Evolutionary conservation across 2,329 filamentous ascomycete genomes (phyloP).

Genomic region (Botrytis paeoniae): DNA sequence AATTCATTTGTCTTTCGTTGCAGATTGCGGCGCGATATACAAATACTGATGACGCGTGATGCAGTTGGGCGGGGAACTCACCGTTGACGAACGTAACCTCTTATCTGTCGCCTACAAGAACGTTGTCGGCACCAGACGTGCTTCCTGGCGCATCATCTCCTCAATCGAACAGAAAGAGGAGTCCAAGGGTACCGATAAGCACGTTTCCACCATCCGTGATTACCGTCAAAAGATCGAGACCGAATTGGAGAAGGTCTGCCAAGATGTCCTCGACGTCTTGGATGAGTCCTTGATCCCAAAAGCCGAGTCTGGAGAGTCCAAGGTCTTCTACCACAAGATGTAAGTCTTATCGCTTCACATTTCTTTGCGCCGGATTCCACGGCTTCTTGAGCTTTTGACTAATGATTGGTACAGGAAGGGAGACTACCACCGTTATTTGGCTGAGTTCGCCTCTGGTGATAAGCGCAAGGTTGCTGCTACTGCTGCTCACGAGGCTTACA

Average conservation of each 20-base stretch:
- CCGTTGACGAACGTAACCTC: constrained; percentile 97
- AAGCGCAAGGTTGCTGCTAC: constrained; percentile 87
- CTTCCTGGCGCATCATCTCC: constrained; percentile 98
- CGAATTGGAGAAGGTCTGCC: constrained; percentile 96
- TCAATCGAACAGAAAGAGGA: constrained; percentile 99
- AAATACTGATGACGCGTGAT: constrained; percentile 30
- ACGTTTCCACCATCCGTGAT: constrained; percentile 89
- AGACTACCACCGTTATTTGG: constrained; percentile 94
- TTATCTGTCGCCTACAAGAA: constrained; percentile 99
- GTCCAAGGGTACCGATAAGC: constrained; percentile 95
- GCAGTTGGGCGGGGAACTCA: constrained; percentile 68
- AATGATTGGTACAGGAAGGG: constrained; percentile 67
- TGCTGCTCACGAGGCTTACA: constrained; percentile 92
- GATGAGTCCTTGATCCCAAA: constrained; percentile 93
- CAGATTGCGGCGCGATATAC: constrained; percentile 16
- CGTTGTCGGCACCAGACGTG: constrained; percentile 95
- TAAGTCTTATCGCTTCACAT: constrained; percentile 49
- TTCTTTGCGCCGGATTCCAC: constrained; percentile 18
- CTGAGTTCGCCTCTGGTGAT: constrained; percentile 89
- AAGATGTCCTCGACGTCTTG: constrained; percentile 94
- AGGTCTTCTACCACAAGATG: constrained; percentile 99
- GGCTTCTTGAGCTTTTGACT: constrained; percentile 22
- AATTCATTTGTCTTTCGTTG: constrained; percentile 28
- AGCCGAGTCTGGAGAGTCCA: constrained; percentile 94
- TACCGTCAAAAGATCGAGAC: constrained; percentile 98